Evolutionary conservation across 345 rosid genomes (phyloP).

Genomic region (Isatis tinctoria): DNA sequence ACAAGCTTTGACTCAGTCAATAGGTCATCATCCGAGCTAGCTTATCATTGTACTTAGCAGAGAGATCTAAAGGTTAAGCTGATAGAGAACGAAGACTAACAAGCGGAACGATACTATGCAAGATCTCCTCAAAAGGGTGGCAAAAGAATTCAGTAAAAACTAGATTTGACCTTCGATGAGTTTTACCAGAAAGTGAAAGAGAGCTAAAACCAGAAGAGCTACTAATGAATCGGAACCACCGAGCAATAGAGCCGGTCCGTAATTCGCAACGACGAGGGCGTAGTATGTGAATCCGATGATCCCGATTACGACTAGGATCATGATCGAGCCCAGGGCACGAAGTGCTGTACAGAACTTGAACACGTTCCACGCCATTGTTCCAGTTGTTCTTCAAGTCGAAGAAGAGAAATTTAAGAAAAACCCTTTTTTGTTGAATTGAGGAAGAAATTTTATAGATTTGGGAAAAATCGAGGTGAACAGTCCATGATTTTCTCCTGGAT

Average conservation of each 20-base stretch:
- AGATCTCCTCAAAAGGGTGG: conserved; percentile 5
- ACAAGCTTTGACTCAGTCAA: neutral
- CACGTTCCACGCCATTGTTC: conserved; percentile 66
- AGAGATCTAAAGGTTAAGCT: neutral
- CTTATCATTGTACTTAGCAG: neutral
- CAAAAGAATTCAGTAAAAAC: neutral
- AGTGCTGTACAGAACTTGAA: conserved; percentile 78
- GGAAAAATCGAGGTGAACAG: neutral
- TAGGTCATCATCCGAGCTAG: neutral
- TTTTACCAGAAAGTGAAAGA: conserved; percentile 64
- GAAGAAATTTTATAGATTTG: neutral
- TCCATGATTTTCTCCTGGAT: neutral
- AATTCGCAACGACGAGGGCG: conserved; percentile 51
- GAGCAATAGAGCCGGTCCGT: conserved; percentile 61
- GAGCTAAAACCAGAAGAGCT: conserved; percentile 41
- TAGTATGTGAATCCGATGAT: conserved; percentile 64
- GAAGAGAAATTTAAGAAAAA: neutral
- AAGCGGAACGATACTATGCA: neutral
- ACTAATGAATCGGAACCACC: conserved; percentile 50
- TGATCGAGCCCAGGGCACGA: conserved; percentile 73
- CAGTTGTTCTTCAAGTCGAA: neutral
- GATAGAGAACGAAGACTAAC: neutral
- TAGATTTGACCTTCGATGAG: neutral
- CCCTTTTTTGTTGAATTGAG: neutral
- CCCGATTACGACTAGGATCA: conserved; percentile 61